Evolutionary conservation across 495 filamentous ascomycete species (phyloP).

Genomic region (Hyphodiscus hymeniophilus): DNA sequence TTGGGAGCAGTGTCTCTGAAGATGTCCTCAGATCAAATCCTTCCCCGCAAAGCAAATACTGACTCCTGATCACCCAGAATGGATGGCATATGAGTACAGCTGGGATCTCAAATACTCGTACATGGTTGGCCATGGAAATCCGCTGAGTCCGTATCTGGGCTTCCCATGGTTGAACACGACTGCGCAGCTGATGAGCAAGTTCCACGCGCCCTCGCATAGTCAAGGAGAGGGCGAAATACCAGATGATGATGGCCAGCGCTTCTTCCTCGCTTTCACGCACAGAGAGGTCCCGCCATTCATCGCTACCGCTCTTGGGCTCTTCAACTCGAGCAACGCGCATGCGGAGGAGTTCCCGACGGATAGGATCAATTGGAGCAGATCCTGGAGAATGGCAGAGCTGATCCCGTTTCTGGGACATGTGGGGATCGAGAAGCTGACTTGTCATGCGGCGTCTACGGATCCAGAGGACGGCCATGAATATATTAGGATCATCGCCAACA

Average conservation of each 20-base stretch:
- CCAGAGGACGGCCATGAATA: slow-evolving; percentile 8
- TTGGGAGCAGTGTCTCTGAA: too few relatives aligned
- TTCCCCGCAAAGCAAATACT: too few relatives aligned
- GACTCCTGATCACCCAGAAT: too few relatives aligned
- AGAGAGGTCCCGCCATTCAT: slow-evolving; percentile 19
- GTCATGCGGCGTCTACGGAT: not conserved
- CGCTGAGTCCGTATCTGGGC: slow-evolving; percentile 14
- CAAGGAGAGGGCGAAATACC: not conserved
- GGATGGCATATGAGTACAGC: slow-evolving; percentile 19
- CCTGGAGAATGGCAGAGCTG: slow-evolving; percentile 17
- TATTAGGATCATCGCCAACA: slow-evolving; percentile 42
- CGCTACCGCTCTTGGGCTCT: slow-evolving; percentile 14
- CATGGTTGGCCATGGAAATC: slow-evolving; percentile 20
- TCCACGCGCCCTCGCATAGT: slow-evolving; percentile 3
- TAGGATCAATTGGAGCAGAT: slow-evolving; percentile 14
- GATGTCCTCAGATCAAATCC: too few relatives aligned
- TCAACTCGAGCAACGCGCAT: slow-evolving; percentile 19
- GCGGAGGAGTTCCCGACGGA: slow-evolving; percentile 16
- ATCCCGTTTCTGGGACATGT: slow-evolving; percentile 19
- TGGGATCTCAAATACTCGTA: slow-evolving; percentile 18
- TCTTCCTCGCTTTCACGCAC: slow-evolving; percentile 20
- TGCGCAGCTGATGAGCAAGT: slow-evolving; percentile 10
- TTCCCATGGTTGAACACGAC: slow-evolving; percentile 20
- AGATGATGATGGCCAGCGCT: slow-evolving; percentile 14
- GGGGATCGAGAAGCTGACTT: slow-evolving; percentile 18